phyloP scores from a whole-genome alignment of 108 stramenopile genomes.

The Nitzschia sp. region DNA sequence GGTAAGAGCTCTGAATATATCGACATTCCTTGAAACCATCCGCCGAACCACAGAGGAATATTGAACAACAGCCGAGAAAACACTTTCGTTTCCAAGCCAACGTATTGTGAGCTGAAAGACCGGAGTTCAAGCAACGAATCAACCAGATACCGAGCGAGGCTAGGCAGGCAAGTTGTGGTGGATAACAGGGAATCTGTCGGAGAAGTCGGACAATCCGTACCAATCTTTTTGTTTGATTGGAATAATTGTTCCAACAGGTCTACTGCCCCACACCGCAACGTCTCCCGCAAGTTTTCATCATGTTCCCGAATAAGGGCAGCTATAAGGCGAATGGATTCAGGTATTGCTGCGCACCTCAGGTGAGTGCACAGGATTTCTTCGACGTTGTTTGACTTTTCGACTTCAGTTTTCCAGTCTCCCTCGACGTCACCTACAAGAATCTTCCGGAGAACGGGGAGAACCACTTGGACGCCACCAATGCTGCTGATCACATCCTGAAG shows the following conservation, averaged over 20 bases:
- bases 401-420: constrained; percentile 15
- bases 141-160: constrained; percentile 39
- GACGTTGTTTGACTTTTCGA: constrained; percentile 10
- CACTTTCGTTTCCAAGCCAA: constrained; percentile 63
- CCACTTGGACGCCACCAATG: constrained; percentile 68
- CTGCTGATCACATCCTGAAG: constrained; percentile 58
- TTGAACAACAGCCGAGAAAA: constrained; percentile 73
- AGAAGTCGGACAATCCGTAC: background rate
- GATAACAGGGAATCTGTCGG: constrained; percentile 8
- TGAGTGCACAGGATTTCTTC: background rate
- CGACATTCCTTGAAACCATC: constrained; percentile 35
- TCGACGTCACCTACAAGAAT: constrained; percentile 24
- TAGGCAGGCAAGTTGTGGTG: constrained; percentile 17
- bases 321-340: constrained; percentile 48
- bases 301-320: constrained; percentile 70
- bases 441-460: constrained; percentile 54
- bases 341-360: constrained; percentile 30
- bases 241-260: constrained; percentile 61
- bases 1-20: constrained; percentile 61
- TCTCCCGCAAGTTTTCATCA: constrained; percentile 62
- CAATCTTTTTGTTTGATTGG: constrained; percentile 12
- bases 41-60: constrained; percentile 62
- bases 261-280: constrained; percentile 71
- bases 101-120: constrained; percentile 51
- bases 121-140: constrained; percentile 63